A percentile compares a stretch with the other conserved stretches of the same genome.
phyloP scores from a whole-genome alignment of 2,329 filamentous ascomycete genomes.

The Pseudogymnoascus verrucosus region DNA sequence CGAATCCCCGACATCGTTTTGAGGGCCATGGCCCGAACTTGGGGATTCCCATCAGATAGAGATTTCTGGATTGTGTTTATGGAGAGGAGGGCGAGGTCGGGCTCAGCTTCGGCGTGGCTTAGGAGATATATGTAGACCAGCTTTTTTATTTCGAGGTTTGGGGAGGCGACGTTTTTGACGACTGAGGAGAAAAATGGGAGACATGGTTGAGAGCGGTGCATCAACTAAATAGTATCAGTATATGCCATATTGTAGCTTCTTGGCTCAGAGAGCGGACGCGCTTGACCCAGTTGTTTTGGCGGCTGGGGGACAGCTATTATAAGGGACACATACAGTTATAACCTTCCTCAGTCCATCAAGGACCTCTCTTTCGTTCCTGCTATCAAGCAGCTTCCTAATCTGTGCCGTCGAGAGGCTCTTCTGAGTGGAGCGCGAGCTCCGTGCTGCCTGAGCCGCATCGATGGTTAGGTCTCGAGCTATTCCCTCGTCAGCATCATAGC shows the following conservation, averaged over 20 bases:
- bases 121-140: constrained; percentile 98
- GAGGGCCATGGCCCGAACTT: constrained; percentile 83
- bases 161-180: constrained; percentile 93
- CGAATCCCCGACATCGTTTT: constrained; percentile 95
- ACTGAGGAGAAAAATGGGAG: constrained; percentile 94
- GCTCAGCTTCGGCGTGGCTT: constrained; percentile 91
- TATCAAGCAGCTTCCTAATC: constrained; percentile 91
- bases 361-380: constrained; percentile 84
- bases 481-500: not conserved
- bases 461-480: constrained; percentile 92
- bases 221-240: constrained; percentile 57
- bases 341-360: constrained; percentile 85
- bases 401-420: constrained; percentile 68
- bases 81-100: constrained; percentile 86
- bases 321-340: constrained; percentile 59
- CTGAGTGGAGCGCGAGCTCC: constrained; percentile 52
- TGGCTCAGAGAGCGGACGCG: constrained; percentile 14
- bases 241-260: not conserved
- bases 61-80: constrained; percentile 99
- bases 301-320: not conserved
- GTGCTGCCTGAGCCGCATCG: constrained; percentile 87
- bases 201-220: constrained; percentile 84
- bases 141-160: constrained; percentile 92
- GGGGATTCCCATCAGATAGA: constrained; percentile 82
- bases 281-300: not conserved